Conservation (phyloP, 2,329 filamentous ascomycete species). For the Teratosphaeria gauchensis region DNA sequence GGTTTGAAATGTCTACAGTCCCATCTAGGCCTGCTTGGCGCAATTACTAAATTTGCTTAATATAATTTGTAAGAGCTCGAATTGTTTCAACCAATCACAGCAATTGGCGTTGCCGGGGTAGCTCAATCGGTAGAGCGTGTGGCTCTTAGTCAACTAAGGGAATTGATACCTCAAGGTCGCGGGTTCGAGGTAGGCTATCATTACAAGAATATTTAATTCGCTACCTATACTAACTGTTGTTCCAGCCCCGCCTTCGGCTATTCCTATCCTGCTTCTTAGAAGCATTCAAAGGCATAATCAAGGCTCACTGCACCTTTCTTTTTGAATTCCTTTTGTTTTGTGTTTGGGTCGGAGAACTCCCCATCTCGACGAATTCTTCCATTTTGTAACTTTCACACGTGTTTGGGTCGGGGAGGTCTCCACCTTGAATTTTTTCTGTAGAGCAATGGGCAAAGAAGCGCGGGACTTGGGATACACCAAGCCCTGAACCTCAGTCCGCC, state of each 20-base stretch:
- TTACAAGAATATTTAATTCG: background rate
- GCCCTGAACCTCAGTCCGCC: too few species aligned
- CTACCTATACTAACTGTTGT: background rate
- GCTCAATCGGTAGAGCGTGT: constrained; percentile 35
- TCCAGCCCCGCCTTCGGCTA: constrained; percentile 18
- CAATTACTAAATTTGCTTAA: too few species aligned
- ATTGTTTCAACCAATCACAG: background rate
- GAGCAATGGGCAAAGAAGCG: too few species aligned
- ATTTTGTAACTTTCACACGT: too few species aligned
- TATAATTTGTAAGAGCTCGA: too few species aligned
- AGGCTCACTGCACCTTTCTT: constrained; percentile 5
- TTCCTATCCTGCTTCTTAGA: constrained; percentile 10
- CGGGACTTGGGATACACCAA: too few species aligned
- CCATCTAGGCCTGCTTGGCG: too few species aligned
- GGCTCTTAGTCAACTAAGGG: constrained; percentile 12
- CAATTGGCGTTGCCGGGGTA: constrained; percentile 32
- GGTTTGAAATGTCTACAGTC: too few species aligned
- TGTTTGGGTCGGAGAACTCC: too few species aligned
- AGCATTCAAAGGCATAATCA: constrained; percentile 4
- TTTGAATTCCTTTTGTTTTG: background rate
- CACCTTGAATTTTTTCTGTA: too few species aligned
- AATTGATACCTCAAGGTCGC: constrained; percentile 14
- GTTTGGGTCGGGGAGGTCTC: too few species aligned
- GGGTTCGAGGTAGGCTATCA: constrained; percentile 2
- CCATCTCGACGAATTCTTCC: too few species aligned